Percentiles rank a stretch among this genome's conserved stretches.
phyloP scores from a whole-genome alignment of 2,329 filamentous ascomycete species.

The Epichloe typhina region DNA sequence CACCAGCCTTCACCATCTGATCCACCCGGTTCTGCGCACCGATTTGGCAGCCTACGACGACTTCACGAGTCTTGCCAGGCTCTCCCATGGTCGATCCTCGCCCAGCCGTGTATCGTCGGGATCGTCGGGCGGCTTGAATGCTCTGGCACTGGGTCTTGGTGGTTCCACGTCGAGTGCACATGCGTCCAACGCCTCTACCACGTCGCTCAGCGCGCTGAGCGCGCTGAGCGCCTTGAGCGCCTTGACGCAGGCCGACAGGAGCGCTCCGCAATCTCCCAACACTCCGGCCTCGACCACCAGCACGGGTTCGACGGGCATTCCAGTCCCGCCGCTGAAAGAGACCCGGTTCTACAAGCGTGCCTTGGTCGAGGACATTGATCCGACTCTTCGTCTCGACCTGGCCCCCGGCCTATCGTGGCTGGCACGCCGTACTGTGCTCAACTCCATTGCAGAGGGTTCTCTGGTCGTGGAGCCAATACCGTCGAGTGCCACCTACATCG shows the following conservation, averaged over 20 bases:
- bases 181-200: conserved; percentile 46
- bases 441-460: conserved; percentile 69
- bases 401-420: conserved; percentile 92
- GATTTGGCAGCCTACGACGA: conserved; percentile 76
- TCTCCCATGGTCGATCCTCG: conserved; percentile 45
- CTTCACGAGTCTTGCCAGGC: conserved; percentile 63
- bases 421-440: conserved; percentile 71
- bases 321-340: conserved; percentile 61
- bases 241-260: conserved; percentile 31
- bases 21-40: conserved; percentile 70
- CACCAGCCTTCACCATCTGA: conserved; percentile 66
- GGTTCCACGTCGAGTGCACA: conserved; percentile 32
- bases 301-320: conserved; percentile 24
- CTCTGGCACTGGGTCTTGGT: conserved; percentile 31
- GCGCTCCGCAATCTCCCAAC: conserved; percentile 45
- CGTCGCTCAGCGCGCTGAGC: conserved; percentile 37
- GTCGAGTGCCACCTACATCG: conserved; percentile 36
- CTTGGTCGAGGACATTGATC: conserved; percentile 83
- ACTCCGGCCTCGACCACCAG: conserved; percentile 42
- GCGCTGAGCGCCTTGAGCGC: conserved; percentile 30
- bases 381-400: conserved; percentile 75
- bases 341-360: conserved; percentile 89
- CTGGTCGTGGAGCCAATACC: conserved; percentile 84
- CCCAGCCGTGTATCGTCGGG: conserved; percentile 57
- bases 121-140: conserved; percentile 41